These are phyloP conservation scores for Lasiodiplodia hormozganensis DNA, from an alignment of 2,329 filamentous ascomycete genomes.

Conservation along the genomic window DNA sequence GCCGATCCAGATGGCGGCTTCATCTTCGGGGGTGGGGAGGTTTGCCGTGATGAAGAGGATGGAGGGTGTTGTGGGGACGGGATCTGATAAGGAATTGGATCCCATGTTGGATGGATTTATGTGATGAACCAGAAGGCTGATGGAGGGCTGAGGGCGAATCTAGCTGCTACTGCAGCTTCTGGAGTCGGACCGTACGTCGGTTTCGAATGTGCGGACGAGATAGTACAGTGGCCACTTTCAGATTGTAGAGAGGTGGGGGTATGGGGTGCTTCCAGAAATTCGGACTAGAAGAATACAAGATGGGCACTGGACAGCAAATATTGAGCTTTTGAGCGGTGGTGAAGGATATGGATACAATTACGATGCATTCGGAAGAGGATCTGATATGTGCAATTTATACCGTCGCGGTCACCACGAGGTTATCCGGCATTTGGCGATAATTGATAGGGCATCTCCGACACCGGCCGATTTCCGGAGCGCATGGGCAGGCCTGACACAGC, in stretches of 20 bases:
- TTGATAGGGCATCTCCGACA: constrained; percentile 21
- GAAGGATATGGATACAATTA: not conserved
- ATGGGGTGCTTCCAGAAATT: not conserved
- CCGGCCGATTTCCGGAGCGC: constrained; percentile 5
- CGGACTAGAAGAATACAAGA: not conserved
- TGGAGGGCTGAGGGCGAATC: too few relatives aligned
- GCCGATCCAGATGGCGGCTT: constrained; percentile 13
- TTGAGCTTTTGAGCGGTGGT: not conserved
- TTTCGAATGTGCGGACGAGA: not conserved
- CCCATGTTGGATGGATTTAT: not conserved
- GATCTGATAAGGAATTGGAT: not conserved
- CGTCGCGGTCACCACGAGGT: not conserved
- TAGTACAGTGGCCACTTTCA: not conserved
- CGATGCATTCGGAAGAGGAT: constrained; percentile 1
- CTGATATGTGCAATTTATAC: constrained; percentile 10
- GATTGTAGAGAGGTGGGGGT: not conserved
- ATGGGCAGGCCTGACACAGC: too few relatives aligned
- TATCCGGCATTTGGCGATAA: not conserved
- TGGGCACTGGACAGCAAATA: not conserved
- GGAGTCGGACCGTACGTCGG: not conserved
- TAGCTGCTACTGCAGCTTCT: not conserved
- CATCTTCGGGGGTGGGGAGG: not conserved
- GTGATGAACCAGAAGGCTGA: not conserved
- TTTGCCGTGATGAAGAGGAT: constrained; percentile 26
- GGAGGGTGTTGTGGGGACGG: not conserved